A percentile compares a stretch with the other conserved stretches of the same genome.
Conservation (phyloP, 2,329 filamentous ascomycete species). For the Aureobasidium pullulans region DNA sequence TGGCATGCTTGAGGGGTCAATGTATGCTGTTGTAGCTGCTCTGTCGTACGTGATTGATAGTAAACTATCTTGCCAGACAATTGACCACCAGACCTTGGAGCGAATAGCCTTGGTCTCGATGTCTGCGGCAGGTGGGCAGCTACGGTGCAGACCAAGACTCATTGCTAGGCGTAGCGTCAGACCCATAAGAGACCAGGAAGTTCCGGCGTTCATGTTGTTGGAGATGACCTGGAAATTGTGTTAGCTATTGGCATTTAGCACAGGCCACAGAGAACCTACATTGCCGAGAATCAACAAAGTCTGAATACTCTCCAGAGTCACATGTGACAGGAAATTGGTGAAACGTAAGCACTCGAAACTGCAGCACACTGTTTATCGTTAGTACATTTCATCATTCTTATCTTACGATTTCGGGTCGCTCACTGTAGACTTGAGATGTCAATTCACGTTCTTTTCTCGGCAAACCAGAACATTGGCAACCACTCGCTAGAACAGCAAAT, state of each 20-base stretch:
- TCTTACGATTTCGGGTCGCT: conserved; percentile 17
- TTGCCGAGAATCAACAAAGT: conserved; percentile 56
- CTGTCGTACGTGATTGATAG: conserved; percentile 58
- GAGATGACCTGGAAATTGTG: conserved; percentile 35
- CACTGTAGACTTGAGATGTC: conserved; percentile 57
- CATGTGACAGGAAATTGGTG: conserved; percentile 56
- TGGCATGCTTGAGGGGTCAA: conserved; percentile 40
- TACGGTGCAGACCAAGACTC: conserved; percentile 52
- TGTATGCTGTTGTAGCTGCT: conserved; percentile 48
- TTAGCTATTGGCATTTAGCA: neutral
- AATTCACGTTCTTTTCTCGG: conserved; percentile 53
- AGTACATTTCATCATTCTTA: conserved; percentile 18
- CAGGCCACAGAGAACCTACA: conserved; percentile 22
- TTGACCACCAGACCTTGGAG: conserved; percentile 47
- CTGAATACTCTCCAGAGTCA: conserved; percentile 54
- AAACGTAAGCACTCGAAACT: conserved; percentile 58
- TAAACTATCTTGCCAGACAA: conserved; percentile 58
- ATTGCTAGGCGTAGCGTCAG: conserved; percentile 55
- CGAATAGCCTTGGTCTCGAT: conserved; percentile 35
- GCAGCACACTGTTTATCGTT: conserved; percentile 46
- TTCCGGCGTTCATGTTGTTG: conserved; percentile 58
- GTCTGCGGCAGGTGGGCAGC: conserved; percentile 47
- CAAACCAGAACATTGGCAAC: conserved; percentile 53
- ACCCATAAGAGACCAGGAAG: conserved; percentile 54
- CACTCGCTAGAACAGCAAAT: conserved; percentile 56